Percentiles rank a stretch among this genome's conserved stretches.
Evolutionary conservation across 2,329 filamentous ascomycete species (phyloP).

Genomic region (Diaporthe ampelina): DNA sequence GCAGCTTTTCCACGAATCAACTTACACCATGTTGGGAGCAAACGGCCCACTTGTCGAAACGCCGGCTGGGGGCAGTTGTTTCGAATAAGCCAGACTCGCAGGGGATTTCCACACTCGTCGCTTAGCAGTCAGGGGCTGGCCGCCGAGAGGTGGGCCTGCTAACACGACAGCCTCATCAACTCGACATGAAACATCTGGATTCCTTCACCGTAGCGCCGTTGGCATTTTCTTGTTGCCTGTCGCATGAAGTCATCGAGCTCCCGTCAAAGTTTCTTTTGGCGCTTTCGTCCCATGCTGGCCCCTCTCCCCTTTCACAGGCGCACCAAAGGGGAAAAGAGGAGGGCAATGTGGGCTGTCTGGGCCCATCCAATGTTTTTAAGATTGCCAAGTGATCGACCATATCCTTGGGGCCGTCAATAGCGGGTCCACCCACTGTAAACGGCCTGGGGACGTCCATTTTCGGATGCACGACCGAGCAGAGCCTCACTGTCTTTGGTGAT

Average conservation of each 20-base stretch:
- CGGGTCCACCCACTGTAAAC: constrained; percentile 1
- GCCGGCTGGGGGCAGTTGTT: constrained; percentile 11
- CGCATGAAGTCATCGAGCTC: neutral
- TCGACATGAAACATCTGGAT: constrained; percentile 15
- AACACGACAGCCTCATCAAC: constrained; percentile 14
- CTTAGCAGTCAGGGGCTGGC: constrained; percentile 26
- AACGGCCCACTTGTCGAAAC: constrained; percentile 29
- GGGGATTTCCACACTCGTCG: constrained; percentile 20
- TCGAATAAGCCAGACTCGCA: constrained; percentile 29
- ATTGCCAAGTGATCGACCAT: constrained; percentile 32
- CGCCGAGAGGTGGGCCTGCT: neutral
- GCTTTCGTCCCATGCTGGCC: neutral
- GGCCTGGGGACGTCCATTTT: constrained; percentile 1
- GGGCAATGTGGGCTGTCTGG: no score
- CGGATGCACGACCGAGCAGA: constrained; percentile 26
- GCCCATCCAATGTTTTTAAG: constrained; percentile 8
- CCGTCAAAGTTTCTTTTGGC: neutral
- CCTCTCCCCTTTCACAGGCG: no score
- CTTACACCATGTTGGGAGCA: constrained; percentile 3
- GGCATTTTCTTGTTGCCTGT: constrained; percentile 8
- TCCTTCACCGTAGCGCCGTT: constrained; percentile 14
- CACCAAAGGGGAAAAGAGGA: neutral
- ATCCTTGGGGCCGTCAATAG: constrained; percentile 24
- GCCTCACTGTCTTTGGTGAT: constrained; percentile 20
- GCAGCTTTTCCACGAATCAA: constrained; percentile 26